Percentiles rank a stretch among this genome's conserved stretches.
These are phyloP conservation scores for Syzygium aqueum DNA, from an alignment of 345 rosid genomes.

Conservation along the genomic window DNA sequence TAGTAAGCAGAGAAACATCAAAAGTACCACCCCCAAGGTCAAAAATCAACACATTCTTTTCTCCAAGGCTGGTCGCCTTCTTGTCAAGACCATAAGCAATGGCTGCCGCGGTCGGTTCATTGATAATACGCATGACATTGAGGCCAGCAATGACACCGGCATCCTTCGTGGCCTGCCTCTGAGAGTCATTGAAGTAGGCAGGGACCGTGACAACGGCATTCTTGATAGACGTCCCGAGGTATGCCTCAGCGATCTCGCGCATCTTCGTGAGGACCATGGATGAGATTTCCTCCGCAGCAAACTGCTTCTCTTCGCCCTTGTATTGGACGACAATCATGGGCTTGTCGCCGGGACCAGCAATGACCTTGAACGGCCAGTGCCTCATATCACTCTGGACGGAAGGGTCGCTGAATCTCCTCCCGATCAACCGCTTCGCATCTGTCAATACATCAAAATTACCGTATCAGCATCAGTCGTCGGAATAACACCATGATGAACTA, in stretches of 20 bases:
- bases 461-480: not conserved
- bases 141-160: not conserved
- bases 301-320: constrained; percentile 3
- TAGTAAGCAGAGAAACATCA: constrained; percentile 43
- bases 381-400: not conserved
- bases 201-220: constrained; percentile 2
- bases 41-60: constrained; percentile 40
- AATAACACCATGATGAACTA: not conserved
- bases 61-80: not conserved
- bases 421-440: constrained; percentile 1
- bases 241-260: not conserved
- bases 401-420: constrained; percentile 1
- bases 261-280: not conserved
- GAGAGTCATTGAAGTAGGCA: constrained; percentile 3
- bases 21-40: constrained; percentile 51
- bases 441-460: not conserved
- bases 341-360: not conserved
- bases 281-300: not conserved
- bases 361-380: constrained; percentile 10
- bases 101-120: constrained; percentile 3
- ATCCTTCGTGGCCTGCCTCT: constrained; percentile 3
- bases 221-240: not conserved
- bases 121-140: not conserved
- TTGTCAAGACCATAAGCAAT: constrained; percentile 7
- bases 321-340: not conserved